Base-by-base conservation (phyloP, 2,329 filamentous ascomycete genomes). In the Penicillium sp. region DNA sequence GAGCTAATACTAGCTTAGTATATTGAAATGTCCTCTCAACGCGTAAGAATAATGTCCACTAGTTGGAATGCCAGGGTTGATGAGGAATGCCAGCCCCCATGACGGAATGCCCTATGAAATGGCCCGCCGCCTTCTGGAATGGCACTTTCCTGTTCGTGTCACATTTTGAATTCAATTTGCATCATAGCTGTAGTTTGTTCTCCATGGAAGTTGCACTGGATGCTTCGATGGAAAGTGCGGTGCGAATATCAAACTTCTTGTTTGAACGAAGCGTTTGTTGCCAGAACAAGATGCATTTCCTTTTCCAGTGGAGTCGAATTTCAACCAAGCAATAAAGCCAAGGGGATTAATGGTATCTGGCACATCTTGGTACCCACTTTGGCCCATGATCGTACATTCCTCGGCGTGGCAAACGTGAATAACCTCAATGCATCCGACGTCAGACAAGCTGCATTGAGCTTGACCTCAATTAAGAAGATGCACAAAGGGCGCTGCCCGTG, bases 31-130 rank as follows among this genome's bases (percentile, higher is more conserved):
- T 14, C 38, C 18, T 45, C 44, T 53, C 18, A 62, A 58, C 55
- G 49, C 52, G 60, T 64, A 61, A 65, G 49, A 55, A 65, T 64
- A 62, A 38, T 45, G 48, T 44, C 40, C 38, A 53, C 54, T 54
- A 52, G 53, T 22, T 53, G 61, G 59, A 59, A 59, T 64, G 62
- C 51, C 39, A 57, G 57, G 40, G 46, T 38, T 50, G 41, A 42
- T 40, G 48, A 41, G 56, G 46, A 65, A 65, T 65, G 62, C 50
- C 50, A 58, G 49, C 59, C 59, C 50, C 58, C 49, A 29, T 48
- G 48, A 21, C 36, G 58, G 61, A 64, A 65, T 65, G 61, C 54
- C 38, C 34, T 13, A 42, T 39, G 38, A 55, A 53, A 55, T 48
- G 36, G 16, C 58, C 61, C 16, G 56, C 61, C 62, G 47, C 45